phyloP scores from a whole-genome alignment of 2,329 filamentous ascomycete genomes.

The Pseudocercospora crystallina region DNA sequence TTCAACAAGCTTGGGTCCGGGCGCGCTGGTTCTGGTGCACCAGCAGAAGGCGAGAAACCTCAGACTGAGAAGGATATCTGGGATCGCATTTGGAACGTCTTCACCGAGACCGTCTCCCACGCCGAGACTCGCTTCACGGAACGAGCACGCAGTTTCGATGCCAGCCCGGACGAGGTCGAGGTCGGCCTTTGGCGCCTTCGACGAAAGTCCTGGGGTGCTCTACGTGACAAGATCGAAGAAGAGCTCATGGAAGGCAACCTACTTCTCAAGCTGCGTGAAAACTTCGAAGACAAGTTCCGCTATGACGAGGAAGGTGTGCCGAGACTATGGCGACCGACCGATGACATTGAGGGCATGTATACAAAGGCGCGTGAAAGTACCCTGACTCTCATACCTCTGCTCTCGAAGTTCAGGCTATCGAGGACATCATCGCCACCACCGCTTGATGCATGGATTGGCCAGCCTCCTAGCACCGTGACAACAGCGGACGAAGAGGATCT shows the following conservation, averaged over 20 bases:
- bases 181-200: slow-evolving; percentile 89
- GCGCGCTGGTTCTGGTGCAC: slow-evolving; percentile 75
- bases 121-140: slow-evolving; percentile 84
- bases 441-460: slow-evolving; percentile 80
- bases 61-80: slow-evolving; percentile 79
- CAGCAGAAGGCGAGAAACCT: slow-evolving; percentile 73
- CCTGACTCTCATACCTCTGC: slow-evolving; percentile 81
- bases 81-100: slow-evolving; percentile 91
- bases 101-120: slow-evolving; percentile 77
- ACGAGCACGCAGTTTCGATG: slow-evolving; percentile 89
- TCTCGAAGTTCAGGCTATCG: slow-evolving; percentile 78
- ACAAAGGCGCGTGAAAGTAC: slow-evolving; percentile 91
- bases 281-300: slow-evolving; percentile 98
- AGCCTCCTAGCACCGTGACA: slow-evolving; percentile 70
- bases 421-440: slow-evolving; percentile 75
- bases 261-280: slow-evolving; percentile 89
- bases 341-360: slow-evolving; percentile 96
- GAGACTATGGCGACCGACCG: slow-evolving; percentile 91
- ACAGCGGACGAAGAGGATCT: slow-evolving; percentile 88
- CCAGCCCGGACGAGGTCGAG: slow-evolving; percentile 85
- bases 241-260: slow-evolving; percentile 98
- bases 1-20: slow-evolving; percentile 96
- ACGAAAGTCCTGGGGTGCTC: slow-evolving; percentile 89
- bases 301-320: slow-evolving; percentile 95
- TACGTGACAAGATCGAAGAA: slow-evolving; percentile 89